Evolutionary conservation across 345 rosid species (phyloP).

Genomic region (Eucalyptus shirleyi): DNA sequence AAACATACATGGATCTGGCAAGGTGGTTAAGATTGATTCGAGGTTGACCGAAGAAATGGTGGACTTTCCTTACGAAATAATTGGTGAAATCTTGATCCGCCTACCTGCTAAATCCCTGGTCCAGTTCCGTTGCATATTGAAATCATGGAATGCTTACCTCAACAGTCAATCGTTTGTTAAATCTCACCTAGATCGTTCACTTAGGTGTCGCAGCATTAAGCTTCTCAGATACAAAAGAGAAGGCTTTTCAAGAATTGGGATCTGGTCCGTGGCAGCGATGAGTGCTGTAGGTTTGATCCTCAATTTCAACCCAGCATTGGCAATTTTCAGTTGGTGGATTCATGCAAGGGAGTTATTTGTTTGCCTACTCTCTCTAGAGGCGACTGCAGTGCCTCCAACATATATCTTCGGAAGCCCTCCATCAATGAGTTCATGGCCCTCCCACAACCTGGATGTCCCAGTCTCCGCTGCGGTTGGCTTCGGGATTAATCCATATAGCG

Average conservation of each 20-base stretch:
- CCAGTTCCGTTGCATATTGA: neutral
- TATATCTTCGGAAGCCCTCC: neutral
- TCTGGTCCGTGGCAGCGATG: neutral
- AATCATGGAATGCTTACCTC: neutral
- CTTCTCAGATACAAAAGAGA: neutral
- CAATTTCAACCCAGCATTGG: neutral
- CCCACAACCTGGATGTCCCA: neutral
- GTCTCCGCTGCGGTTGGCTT: neutral
- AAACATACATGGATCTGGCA: neutral
- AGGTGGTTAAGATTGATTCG: neutral
- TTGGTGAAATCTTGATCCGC: neutral
- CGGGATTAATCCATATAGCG: neutral
- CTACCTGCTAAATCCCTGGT: neutral
- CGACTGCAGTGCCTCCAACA: neutral
- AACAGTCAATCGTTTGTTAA: neutral
- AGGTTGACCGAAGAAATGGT: neutral
- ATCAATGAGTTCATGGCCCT: neutral
- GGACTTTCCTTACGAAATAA: neutral
- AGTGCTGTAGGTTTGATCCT: neutral
- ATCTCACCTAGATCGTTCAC: neutral
- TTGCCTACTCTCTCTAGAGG: neutral
- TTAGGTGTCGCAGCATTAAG: neutral
- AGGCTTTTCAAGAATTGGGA: neutral
- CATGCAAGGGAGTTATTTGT: neutral
- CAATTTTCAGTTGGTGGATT: neutral